These are phyloP conservation scores for Solanum hybrid DNA, from an alignment of 305 asterid genomes.

Conservation along the genomic window DNA sequence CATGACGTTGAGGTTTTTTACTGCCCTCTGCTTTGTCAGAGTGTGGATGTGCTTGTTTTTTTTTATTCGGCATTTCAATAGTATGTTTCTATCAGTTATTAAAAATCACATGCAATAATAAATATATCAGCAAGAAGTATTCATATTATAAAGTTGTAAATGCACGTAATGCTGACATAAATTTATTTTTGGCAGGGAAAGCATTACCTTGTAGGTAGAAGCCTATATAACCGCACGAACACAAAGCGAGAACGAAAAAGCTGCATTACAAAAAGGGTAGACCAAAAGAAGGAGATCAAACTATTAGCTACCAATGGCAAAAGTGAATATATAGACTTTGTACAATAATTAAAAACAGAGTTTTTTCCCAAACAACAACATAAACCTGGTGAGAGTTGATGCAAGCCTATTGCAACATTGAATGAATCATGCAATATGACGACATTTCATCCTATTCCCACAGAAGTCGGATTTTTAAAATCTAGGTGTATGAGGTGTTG, in stretches of 20 bases:
- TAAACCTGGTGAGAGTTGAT: too few species aligned
- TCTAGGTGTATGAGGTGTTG: too few species aligned
- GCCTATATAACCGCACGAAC: not conserved
- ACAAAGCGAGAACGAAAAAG: too few species aligned
- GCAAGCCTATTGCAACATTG: too few species aligned
- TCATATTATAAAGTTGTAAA: too few species aligned
- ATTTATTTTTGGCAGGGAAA: not conserved
- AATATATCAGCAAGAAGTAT: not conserved
- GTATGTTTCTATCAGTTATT: not conserved
- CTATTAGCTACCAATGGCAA: not conserved
- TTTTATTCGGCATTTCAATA: too few species aligned
- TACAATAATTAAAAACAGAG: slow-evolving; percentile 6
- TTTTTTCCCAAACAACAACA: too few species aligned
- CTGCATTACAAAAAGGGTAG: not conserved
- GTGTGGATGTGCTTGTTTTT: too few species aligned
- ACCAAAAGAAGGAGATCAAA: not conserved
- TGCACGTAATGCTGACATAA: not conserved
- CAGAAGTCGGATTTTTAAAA: too few species aligned
- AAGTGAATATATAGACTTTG: not conserved
- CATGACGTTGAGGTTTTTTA: not conserved
- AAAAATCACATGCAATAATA: too few species aligned
- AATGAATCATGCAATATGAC: too few species aligned
- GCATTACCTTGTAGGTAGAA: not conserved
- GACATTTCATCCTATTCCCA: too few species aligned
- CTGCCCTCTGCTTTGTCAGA: not conserved